phyloP scores from a whole-genome alignment of 805 yeast species.

The Candida caryicola region DNA sequence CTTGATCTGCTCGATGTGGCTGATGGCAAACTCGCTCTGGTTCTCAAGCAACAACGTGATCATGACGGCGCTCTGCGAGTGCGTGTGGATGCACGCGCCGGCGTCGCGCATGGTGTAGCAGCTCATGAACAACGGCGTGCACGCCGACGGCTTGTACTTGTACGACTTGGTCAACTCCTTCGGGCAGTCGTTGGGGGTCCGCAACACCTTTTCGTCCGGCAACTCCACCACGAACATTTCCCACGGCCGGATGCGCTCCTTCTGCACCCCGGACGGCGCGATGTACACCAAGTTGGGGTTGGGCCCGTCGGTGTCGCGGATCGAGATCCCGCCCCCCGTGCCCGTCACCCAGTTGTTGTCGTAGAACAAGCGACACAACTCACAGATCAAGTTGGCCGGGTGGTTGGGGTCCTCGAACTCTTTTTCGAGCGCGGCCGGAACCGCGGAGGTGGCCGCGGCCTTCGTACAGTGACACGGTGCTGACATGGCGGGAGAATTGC shows the following conservation, averaged over 20 bases:
- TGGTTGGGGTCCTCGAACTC: conserved; percentile 52
- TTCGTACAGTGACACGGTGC: background rate
- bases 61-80: conserved; percentile 86
- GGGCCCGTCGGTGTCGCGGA: conserved; percentile 46
- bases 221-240: conserved; percentile 76
- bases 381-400: conserved; percentile 85
- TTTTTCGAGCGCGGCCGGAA: background rate
- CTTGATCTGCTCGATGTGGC: conserved; percentile 87
- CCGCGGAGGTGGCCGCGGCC: background rate
- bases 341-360: conserved; percentile 90
- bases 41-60: conserved; percentile 63
- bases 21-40: conserved; percentile 65
- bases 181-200: conserved; percentile 53
- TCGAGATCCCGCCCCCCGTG: conserved; percentile 93
- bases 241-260: conserved; percentile 78
- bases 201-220: conserved; percentile 48
- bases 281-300: conserved; percentile 56
- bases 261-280: conserved; percentile 96
- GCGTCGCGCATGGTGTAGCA: conserved; percentile 67
- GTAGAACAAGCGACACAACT: conserved; percentile 73
- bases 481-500: too few species aligned
- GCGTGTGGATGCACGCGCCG: conserved; percentile 94
- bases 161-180: conserved; percentile 35
- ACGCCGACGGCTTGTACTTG: conserved; percentile 82
- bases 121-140: conserved; percentile 84